Base-by-base conservation (phyloP, 2,329 filamentous ascomycete species). In the Nemania sp. region DNA sequence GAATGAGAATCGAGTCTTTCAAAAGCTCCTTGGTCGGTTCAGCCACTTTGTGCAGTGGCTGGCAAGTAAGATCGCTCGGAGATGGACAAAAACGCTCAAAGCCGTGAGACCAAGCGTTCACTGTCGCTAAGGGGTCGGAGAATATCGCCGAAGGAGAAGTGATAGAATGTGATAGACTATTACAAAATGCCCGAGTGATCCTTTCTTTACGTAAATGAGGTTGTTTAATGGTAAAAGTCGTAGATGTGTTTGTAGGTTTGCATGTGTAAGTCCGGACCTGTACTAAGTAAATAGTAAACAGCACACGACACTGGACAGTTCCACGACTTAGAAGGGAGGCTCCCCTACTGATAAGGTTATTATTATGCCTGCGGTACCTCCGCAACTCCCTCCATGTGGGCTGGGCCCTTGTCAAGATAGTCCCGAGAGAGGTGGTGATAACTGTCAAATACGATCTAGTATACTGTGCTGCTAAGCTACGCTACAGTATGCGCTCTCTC, bases 311-410 rank as follows among this genome's bases (percentile, higher is more conserved):
- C 46, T 30, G 34, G 17, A 31, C 30, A 42, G 31, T 12, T 36
- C 54, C 54, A 54, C 54, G 54, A 57, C 31, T 20, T 34, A 5
- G 34, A 46, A 53, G 54, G 54, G 54, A 54, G 51, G 42, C 31
- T 40, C 46, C 31, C 36, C 46, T 57, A 51, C 47, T 51, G 54
- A 57, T 57, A 57, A 57, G 54, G 51, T 37, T 30, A 39, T 49
- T 49, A 37, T 26, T 45, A 41, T 26, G 28, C 24, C 26, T 20
- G 40, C 34, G 45, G 40, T 49, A 24, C 46, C 41, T 50, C 52
- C 47, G 47, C 42, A 37, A 9, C 34, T 37, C 40, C 40, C 9
- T 46, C 34, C 22, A 49, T 34, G 43, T 52, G 49, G 53, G 39
- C 33, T 40, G 22, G 34, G 12, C 30, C 39, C 37, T 43, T 23